Conservation (phyloP, 2,329 filamentous ascomycete genomes). For the Epichloe glyceriae region DNA sequence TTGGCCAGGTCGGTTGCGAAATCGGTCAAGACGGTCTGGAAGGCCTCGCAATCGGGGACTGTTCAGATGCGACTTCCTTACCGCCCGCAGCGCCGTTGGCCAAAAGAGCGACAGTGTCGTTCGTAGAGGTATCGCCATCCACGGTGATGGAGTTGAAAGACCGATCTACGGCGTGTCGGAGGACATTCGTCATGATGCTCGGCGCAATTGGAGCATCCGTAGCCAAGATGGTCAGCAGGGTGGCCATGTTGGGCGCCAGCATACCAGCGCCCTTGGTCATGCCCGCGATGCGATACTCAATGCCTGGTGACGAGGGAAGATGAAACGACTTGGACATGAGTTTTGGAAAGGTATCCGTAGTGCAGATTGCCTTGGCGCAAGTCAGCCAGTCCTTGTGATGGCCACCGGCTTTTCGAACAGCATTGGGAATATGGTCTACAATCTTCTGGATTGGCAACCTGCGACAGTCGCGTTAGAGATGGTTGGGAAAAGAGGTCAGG, state of each 20-base stretch:
- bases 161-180: slow-evolving; percentile 61
- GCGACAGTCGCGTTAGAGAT: not conserved
- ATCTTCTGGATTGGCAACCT: slow-evolving; percentile 89
- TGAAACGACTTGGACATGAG: slow-evolving; percentile 74
- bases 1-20: slow-evolving; percentile 81
- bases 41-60: slow-evolving; percentile 53
- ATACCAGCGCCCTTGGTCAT: slow-evolving; percentile 98
- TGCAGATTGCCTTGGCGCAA: slow-evolving; percentile 86
- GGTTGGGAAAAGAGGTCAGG: not conserved
- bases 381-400: slow-evolving; percentile 78
- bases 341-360: slow-evolving; percentile 97
- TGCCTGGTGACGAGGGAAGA: slow-evolving; percentile 63
- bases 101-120: slow-evolving; percentile 89
- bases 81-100: slow-evolving; percentile 88
- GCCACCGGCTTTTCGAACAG: slow-evolving; percentile 55
- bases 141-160: slow-evolving; percentile 97
- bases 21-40: slow-evolving; percentile 56
- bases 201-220: slow-evolving; percentile 77
- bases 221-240: slow-evolving; percentile 78
- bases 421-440: slow-evolving; percentile 64
- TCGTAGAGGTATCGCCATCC: slow-evolving; percentile 93
- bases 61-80: slow-evolving; percentile 40
- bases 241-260: slow-evolving; percentile 99
- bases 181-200: slow-evolving; percentile 51
- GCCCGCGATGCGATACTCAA: slow-evolving; percentile 75